Conservation (phyloP, 1,284 basidiomycete species). For the Vanrija sp. region DNA sequence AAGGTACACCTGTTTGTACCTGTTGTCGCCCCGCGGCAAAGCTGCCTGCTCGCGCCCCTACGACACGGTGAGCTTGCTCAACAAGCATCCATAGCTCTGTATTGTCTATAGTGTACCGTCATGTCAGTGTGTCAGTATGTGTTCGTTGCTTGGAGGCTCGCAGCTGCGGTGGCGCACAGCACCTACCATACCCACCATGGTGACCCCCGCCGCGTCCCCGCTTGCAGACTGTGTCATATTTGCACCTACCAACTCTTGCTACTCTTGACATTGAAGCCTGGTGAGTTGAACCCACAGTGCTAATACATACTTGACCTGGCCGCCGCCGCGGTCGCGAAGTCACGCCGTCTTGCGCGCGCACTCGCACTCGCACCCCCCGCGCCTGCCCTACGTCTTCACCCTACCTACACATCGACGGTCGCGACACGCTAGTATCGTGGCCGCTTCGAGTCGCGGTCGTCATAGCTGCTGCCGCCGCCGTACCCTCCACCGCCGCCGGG, state of each 20-base stretch:
- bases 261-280: not conserved
- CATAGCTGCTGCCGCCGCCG: constrained; percentile 65
- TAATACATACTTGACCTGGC: constrained; percentile 4
- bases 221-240: no score
- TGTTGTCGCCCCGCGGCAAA: no score
- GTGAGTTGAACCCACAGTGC: not conserved
- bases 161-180: not conserved
- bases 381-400: not conserved
- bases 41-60: no score
- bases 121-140: no score
- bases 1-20: no score
- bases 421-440: constrained; percentile 59
- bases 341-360: not conserved
- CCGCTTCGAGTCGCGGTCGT: constrained; percentile 74
- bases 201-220: no score
- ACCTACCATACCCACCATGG: constrained; percentile 11
- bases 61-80: no score
- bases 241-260: not conserved
- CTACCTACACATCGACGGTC: not conserved
- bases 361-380: not conserved
- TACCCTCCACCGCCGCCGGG: constrained; percentile 53
- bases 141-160: no score
- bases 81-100: no score
- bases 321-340: no score
- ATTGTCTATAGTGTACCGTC: no score